Percentiles rank a stretch among this genome's conserved stretches.
These are phyloP conservation scores for Gossypium stocksii DNA, from an alignment of 345 rosid species.

Conservation along the genomic window DNA sequence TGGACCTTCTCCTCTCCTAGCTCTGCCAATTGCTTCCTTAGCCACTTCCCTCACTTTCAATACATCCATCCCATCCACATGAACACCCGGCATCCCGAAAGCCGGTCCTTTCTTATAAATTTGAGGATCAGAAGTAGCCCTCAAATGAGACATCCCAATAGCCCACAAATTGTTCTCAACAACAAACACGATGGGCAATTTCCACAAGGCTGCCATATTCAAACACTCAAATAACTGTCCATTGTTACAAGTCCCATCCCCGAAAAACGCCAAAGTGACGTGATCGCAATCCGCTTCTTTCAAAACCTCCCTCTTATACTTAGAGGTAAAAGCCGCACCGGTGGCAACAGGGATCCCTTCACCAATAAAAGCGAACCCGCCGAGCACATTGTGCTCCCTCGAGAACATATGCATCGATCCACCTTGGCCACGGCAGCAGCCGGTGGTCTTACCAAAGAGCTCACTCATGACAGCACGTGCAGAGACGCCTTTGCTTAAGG, in stretches of 20 bases:
- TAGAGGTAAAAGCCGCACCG: conserved; percentile 67
- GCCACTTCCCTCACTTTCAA: conserved; percentile 80
- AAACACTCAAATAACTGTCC: conserved; percentile 83
- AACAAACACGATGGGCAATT: conserved; percentile 74
- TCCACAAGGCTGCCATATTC: conserved; percentile 77
- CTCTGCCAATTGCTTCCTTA: conserved; percentile 63
- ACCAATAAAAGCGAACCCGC: conserved; percentile 82
- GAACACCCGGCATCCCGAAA: conserved; percentile 77
- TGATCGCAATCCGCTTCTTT: conserved; percentile 49
- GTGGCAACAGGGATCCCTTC: conserved; percentile 83
- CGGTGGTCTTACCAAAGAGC: conserved; percentile 72
- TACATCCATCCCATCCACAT: conserved; percentile 91
- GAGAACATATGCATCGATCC: conserved; percentile 94
- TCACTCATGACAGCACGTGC: conserved; percentile 84
- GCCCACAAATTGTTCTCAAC: conserved; percentile 92
- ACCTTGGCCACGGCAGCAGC: conserved; percentile 84
- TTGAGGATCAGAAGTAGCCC: conserved; percentile 76
- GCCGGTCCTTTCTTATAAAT: conserved; percentile 90
- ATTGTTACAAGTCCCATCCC: conserved; percentile 81
- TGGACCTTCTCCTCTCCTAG: conserved; percentile 84
- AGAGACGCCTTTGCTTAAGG: conserved; percentile 75
- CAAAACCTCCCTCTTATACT: conserved; percentile 71
- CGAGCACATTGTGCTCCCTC: conserved; percentile 72
- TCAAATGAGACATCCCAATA: conserved; percentile 78
- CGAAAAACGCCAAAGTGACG: conserved; percentile 69